A percentile compares a stretch with the other conserved stretches of the same genome.
Evolutionary conservation across 1,139 yeast genomes (phyloP).

Genomic region (Groenewaldozyma auringiensis): DNA sequence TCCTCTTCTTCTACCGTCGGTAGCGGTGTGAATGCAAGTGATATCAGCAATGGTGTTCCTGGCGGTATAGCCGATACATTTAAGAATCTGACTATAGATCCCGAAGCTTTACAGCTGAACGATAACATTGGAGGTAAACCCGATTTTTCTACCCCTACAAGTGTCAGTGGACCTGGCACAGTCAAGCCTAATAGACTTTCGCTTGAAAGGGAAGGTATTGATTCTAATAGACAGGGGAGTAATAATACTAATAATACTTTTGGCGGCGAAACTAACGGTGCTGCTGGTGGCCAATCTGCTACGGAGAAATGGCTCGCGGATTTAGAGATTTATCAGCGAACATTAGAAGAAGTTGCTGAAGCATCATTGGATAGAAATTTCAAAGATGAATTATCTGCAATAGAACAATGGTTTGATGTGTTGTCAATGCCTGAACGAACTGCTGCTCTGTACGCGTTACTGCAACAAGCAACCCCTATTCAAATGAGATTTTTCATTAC

Average conservation of each 20-base stretch:
- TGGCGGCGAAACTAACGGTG: neutral
- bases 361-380: constrained; percentile 26
- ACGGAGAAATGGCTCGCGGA: constrained; percentile 32
- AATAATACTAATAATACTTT: neutral
- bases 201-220: neutral
- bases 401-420: constrained; percentile 35
- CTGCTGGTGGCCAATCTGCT: constrained; percentile 12
- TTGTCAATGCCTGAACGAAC: constrained; percentile 33
- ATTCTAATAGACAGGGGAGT: neutral
- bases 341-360: constrained; percentile 32
- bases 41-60: neutral
- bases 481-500: constrained; percentile 33
- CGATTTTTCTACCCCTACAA: neutral
- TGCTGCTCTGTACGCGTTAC: constrained; percentile 33
- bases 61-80: neutral
- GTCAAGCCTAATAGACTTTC: neutral
- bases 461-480: constrained; percentile 33
- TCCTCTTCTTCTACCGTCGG: neutral
- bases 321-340: constrained; percentile 28
- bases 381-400: constrained; percentile 23
- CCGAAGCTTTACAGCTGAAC: neutral
- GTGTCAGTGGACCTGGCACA: neutral
- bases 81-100: neutral
- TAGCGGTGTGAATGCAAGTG: neutral
- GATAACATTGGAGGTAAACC: neutral